These are phyloP conservation scores for Nicotiana attenuata DNA, from an alignment of 257 asterid genomes.

Conservation along the genomic window DNA sequence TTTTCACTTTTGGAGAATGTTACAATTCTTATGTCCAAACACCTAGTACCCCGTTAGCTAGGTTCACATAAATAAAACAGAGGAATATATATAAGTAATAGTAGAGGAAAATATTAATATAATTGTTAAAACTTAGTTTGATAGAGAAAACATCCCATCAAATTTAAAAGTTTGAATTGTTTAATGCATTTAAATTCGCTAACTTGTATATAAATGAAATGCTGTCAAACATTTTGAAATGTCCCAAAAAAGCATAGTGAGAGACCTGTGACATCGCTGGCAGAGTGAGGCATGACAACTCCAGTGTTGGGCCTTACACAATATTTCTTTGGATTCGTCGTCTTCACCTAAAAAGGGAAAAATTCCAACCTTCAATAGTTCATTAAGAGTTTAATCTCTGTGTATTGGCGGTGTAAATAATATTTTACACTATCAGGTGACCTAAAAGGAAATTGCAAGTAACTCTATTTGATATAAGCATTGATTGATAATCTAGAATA, in stretches of 20 bases:
- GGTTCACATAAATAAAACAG: too few species aligned
- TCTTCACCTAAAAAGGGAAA: slow-evolving; percentile 49
- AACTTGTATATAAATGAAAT: neutral
- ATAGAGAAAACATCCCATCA: neutral
- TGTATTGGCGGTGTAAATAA: too few species aligned
- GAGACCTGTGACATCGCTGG: slow-evolving; percentile 47
- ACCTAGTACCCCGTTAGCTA: too few species aligned
- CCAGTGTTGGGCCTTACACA: slow-evolving; percentile 74
- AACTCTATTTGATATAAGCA: too few species aligned
- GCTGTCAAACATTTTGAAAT: neutral
- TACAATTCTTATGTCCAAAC: too few species aligned
- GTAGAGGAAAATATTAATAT: neutral
- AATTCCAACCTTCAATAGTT: neutral
- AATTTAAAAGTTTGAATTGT: neutral
- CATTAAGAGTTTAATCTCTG: too few species aligned
- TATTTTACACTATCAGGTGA: too few species aligned
- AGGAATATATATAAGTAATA: neutral
- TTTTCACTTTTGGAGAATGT: too few species aligned
- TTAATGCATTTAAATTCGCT: neutral
- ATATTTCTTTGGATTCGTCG: slow-evolving; percentile 68
- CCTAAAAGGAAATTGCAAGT: too few species aligned
- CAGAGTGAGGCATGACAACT: slow-evolving; percentile 45
- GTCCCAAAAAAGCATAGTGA: neutral
- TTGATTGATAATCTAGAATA: too few species aligned
- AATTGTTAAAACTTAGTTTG: neutral